These are phyloP conservation scores for Funneliformis mosseae DNA, from an alignment of 192 early-diverging fungal genomes.

Conservation along the genomic window DNA sequence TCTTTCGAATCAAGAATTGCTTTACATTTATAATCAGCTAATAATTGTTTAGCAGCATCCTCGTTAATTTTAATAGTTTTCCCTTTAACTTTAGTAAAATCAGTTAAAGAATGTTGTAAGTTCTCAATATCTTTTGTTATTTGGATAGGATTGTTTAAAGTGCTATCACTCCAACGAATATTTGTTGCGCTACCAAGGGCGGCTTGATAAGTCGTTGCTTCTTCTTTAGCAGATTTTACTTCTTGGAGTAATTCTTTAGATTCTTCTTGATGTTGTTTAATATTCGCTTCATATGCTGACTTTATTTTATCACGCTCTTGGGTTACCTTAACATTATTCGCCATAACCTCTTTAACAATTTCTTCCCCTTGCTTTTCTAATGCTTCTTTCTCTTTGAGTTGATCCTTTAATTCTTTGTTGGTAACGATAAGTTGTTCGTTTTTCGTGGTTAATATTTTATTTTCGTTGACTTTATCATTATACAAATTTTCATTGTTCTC, in stretches of 20 bases:
- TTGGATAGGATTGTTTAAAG: background rate
- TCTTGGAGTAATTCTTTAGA: background rate
- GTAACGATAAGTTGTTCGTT: background rate
- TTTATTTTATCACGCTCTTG: background rate
- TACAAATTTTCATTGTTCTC: no score
- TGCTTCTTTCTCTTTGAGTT: background rate
- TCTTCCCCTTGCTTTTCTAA: background rate
- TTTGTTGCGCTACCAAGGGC: constrained; percentile 16
- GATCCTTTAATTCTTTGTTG: no score
- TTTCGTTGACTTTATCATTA: no score
- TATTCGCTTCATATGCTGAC: background rate
- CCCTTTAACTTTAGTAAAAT: constrained; percentile 22
- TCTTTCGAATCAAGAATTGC: background rate
- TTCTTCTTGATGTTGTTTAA: background rate
- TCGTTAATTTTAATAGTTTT: constrained; percentile 1
- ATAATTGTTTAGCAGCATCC: background rate
- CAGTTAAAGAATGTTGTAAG: background rate
- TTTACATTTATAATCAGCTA: background rate
- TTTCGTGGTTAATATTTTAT: background rate
- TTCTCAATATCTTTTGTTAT: background rate
- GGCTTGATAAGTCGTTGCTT: background rate
- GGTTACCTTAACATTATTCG: background rate
- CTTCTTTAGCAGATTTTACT: background rate
- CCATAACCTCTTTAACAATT: background rate
- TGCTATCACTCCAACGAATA: background rate